phyloP scores from a whole-genome alignment of 2,329 filamentous ascomycete genomes.

The Tolypocladium ophioglossoides region DNA sequence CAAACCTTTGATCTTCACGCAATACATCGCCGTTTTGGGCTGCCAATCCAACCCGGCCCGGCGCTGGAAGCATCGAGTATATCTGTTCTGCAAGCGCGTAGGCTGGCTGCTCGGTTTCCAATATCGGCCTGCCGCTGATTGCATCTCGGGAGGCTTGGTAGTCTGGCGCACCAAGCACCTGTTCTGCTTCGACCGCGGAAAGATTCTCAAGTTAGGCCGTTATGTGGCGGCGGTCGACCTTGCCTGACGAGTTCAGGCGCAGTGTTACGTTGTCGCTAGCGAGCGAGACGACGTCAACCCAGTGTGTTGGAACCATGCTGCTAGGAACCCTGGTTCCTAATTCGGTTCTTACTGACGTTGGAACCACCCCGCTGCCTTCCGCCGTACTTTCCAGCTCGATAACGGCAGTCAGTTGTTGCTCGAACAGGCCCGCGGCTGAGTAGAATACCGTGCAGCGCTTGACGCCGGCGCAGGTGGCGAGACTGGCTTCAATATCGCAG shows the following conservation, averaged over 20 bases:
- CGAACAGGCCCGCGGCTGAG: neutral
- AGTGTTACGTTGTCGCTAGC: neutral
- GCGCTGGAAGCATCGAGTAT: neutral
- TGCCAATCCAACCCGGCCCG: neutral
- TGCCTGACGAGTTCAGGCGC: neutral
- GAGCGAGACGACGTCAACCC: neutral
- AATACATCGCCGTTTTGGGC: too few species aligned
- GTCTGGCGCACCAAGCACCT: neutral
- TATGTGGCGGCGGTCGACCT: neutral
- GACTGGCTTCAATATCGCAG: constrained; percentile 8
- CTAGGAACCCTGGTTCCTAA: neutral
- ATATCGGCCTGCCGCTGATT: neutral
- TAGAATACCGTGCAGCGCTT: constrained; percentile 1
- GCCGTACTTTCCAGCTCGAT: neutral
- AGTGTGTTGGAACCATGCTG: constrained; percentile 1
- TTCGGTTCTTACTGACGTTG: neutral
- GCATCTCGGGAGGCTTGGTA: neutral
- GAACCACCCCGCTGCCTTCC: neutral
- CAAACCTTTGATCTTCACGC: neutral
- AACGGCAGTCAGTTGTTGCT: neutral
- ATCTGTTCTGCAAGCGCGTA: constrained; percentile 1
- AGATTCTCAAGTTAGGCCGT: neutral
- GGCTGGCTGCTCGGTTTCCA: constrained; percentile 2
- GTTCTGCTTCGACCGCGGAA: neutral
- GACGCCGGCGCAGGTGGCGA: neutral